Evolutionary conservation across 1,139 yeast species (phyloP).

Genomic region (Waltiozyma sp.): DNA sequence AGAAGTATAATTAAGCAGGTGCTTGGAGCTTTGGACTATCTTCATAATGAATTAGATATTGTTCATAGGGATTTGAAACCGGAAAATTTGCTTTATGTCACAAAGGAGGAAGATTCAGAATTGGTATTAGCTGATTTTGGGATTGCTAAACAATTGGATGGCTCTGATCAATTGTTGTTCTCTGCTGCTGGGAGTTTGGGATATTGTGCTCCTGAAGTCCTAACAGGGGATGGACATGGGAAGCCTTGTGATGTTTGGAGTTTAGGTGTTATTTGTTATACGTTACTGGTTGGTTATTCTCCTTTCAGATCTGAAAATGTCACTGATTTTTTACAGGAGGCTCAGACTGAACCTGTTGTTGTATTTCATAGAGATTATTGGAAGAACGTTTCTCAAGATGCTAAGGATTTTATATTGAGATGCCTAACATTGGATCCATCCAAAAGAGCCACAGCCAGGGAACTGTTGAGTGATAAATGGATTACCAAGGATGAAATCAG

Average conservation of each 20-base stretch:
- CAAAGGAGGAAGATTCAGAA: conserved; percentile 42
- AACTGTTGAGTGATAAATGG: conserved; percentile 65
- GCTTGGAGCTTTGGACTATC: conserved; percentile 60
- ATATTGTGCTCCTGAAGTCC: conserved; percentile 89
- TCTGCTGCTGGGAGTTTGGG: conserved; percentile 87
- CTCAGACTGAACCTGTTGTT: conserved; percentile 54
- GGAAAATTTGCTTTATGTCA: conserved; percentile 67
- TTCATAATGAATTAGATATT: conserved; percentile 54
- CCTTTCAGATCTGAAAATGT: conserved; percentile 85
- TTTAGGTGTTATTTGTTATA: conserved; percentile 82
- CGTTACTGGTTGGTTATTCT: conserved; percentile 83
- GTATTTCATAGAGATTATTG: conserved; percentile 83
- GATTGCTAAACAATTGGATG: conserved; percentile 63
- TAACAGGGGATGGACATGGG: conserved; percentile 70
- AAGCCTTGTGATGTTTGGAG: conserved; percentile 94
- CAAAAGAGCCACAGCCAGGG: conserved; percentile 54
- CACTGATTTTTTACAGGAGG: conserved; percentile 71
- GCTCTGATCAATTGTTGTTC: conserved; percentile 50
- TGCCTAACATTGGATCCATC: conserved; percentile 59
- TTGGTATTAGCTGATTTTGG: conserved; percentile 89
- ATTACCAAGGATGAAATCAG: conserved; percentile 35
- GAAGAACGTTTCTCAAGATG: conserved; percentile 65
- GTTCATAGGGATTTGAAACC: conserved; percentile 91
- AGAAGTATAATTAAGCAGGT: conserved; percentile 58
- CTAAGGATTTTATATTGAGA: conserved; percentile 58